Base-by-base conservation (phyloP, 306 rosid genomes). In the Arachis hypogaea region DNA sequence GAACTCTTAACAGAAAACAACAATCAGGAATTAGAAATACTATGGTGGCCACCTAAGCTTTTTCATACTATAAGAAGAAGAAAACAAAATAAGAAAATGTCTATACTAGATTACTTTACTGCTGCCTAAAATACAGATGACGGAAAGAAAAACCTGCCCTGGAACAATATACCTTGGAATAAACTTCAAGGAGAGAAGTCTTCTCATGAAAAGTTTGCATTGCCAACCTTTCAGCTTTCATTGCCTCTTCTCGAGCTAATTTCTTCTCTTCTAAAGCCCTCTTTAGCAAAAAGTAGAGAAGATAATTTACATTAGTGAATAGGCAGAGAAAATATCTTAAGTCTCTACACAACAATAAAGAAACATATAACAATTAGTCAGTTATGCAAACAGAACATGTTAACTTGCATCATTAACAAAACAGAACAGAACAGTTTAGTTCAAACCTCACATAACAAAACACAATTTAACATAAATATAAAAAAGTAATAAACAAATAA, bases 261-360 rank as follows among this genome's bases (percentile, higher is more conserved):
- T 82, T 94, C 78, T 82, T 83, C 73, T 91, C 98, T 84, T 89
- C 98, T 63, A 94, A 77, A 73, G 92, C 90, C 83, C 88, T 94
- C 97, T 93, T 78, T 56, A 68, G 67, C 80, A 29, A 38, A 77
- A 66, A 80, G 69, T 41, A 46, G 7, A 49, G 22, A 69, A 77
- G 29, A 59, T 29, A 71, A 69, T 14, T 79, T 40, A 83, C 33
- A 59, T 16, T 49, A 60, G 78, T 43, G 63, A 29, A 63, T 9
- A 41, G 6, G 68, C 59, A 68, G 11, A 59, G 18, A 70, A 75
- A 62, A 73, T 81, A 12, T 11, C 65, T 11, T 49, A 46, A 61
- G 11, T 14, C 59, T 71, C 51, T 33, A 51, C 22, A 52, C 44
- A 47, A 59, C 7, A 64, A 64, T 33, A 33, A 33, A 33, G 38